Base-by-base conservation (phyloP, 805 yeast species). In the Nakazawaea pomicola region DNA sequence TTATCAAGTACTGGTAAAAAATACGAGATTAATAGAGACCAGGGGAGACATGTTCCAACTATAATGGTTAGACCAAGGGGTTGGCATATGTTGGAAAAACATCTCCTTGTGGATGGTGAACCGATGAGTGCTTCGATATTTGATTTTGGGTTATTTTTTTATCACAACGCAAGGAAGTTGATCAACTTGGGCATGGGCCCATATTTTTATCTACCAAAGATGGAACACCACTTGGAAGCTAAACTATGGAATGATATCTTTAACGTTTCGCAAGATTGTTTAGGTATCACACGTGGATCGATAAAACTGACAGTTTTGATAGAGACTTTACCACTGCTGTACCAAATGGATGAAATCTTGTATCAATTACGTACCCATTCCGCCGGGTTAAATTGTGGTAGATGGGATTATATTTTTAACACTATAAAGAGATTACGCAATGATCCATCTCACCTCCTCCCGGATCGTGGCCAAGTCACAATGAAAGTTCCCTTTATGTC, bases 331-430 rank as follows among this genome's bases (percentile, higher is more conserved):
- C 95, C 93, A 29, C 89, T 87, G 33, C 88, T 90, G 12, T 84
- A 80, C 74, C 93, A 84, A 63, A 78, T 84, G 81, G 90, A 84
- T 57, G 95, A 84, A 63, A 83, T 84, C 50, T 74, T 84, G 53
- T 84, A 77, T 56, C 84, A 84, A 55, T 69, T 84, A 56, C 72
- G 88, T 61, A 79, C 77, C 38, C 95, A 84, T 61, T 80, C 84
- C 40, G 74, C 83, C 8, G 95, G 93, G 43, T 72, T 84, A 61
- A 84, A 84, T 66, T 84, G 93, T 71, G 95, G 95, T 52, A 75
- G 95, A 65, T 84, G 93, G 91, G 95, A 84, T 63, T 84, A 84
- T 65, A 83, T 84, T 62, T 84, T 84, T 66, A 78, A 86, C 29
- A 81, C 86, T 47, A 83, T 84, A 60, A 84, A 84, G 63, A 70